A percentile compares a stretch with the other conserved stretches of the same genome.
These are phyloP conservation scores for Ajuga chamaepitys DNA, from an alignment of 257 asterid genomes.

Conservation along the genomic window DNA sequence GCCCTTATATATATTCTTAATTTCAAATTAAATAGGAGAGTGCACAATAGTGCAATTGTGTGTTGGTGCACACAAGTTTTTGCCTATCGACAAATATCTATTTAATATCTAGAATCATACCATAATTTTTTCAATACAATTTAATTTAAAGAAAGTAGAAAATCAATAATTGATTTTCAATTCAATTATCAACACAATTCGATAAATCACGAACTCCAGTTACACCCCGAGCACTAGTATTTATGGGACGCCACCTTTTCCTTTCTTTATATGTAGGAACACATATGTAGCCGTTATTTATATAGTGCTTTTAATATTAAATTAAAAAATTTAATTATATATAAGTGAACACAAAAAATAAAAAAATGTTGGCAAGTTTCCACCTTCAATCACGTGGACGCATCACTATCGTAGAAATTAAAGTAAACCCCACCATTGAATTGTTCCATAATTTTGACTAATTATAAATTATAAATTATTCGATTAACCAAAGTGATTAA, in stretches of 20 bases:
- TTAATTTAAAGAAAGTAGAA: too few species aligned
- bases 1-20: too few species aligned
- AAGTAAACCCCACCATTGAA: constrained; percentile 26
- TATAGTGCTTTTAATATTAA: neutral
- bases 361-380: constrained; percentile 24
- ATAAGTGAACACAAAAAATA: neutral
- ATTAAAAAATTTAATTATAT: neutral
- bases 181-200: too few species aligned
- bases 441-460: constrained; percentile 11
- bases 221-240: too few species aligned
- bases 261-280: neutral
- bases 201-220: too few species aligned
- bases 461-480: neutral
- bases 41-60: too few species aligned
- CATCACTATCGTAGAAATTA: constrained; percentile 17
- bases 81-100: too few species aligned
- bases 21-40: too few species aligned
- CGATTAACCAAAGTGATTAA: constrained; percentile 11
- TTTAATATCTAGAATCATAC: too few species aligned
- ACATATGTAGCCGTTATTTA: neutral
- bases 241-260: neutral
- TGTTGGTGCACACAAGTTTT: too few species aligned
- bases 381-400: constrained; percentile 32
- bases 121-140: too few species aligned
- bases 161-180: too few species aligned